Conservation (phyloP, 495 filamentous ascomycete genomes). For the Aspergillus funiculosus region DNA sequence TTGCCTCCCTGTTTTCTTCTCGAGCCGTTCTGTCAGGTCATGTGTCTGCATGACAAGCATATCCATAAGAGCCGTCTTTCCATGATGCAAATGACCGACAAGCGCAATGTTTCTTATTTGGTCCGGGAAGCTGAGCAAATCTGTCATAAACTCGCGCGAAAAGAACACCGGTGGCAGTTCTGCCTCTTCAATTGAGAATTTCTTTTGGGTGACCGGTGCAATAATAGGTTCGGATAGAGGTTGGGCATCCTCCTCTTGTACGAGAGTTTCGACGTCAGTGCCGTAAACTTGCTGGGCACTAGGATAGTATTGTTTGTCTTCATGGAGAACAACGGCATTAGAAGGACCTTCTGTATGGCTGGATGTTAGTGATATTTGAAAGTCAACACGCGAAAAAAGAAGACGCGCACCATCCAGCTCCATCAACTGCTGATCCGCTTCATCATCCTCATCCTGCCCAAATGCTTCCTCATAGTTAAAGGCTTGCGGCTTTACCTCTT, state of each 20-base stretch:
- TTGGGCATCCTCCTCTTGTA: slow-evolving; percentile 96
- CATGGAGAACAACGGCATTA: slow-evolving; percentile 92
- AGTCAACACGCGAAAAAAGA: not conserved
- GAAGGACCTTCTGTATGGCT: slow-evolving; percentile 73
- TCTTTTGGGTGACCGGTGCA: slow-evolving; percentile 87
- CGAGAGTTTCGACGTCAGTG: slow-evolving; percentile 85
- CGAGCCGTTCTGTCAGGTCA: slow-evolving; percentile 67
- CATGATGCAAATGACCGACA: slow-evolving; percentile 91
- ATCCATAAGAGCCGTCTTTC: slow-evolving; percentile 97
- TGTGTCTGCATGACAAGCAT: slow-evolving; percentile 96
- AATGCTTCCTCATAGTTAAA: slow-evolving; percentile 75
- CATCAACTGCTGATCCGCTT: slow-evolving; percentile 71
- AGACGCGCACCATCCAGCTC: slow-evolving; percentile 69
- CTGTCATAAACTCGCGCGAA: slow-evolving; percentile 87
- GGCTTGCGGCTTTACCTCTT: slow-evolving; percentile 60
- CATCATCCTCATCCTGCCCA: slow-evolving; percentile 57
- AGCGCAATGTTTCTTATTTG: slow-evolving; percentile 89
- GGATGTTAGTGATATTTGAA: slow-evolving; percentile 12
- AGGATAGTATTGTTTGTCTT: slow-evolving; percentile 99
- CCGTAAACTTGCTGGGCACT: slow-evolving; percentile 94
- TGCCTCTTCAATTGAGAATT: slow-evolving; percentile 86
- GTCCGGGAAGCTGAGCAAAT: slow-evolving; percentile 92
- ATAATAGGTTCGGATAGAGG: slow-evolving; percentile 88
- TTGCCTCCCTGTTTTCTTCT: slow-evolving; percentile 73
- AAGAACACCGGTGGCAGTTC: slow-evolving; percentile 85